Evolutionary conservation across 139 green algal species (phyloP), one percentile per base, ranked within the genome.

Genomic region (Ostreobium quekettii): DNA sequence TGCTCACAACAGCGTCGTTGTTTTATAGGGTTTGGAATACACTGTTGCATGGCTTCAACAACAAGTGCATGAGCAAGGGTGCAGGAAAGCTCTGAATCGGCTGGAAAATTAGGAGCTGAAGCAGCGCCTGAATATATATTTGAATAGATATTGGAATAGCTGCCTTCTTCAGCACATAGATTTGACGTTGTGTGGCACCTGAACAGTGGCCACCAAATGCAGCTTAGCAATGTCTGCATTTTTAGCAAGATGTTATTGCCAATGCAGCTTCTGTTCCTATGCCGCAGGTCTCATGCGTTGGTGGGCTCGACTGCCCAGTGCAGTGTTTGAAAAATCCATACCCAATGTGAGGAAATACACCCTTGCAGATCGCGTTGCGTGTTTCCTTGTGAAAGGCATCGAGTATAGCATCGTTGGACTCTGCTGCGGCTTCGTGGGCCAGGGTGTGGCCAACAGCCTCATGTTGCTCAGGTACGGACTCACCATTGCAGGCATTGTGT

Each of bases 331-430:
- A 76, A 73, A 78, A n/a, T 78, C 36, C 31, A 47, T 75, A n/a
- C 59, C 66, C 37, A 86, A 80, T 26, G 67, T 84, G 29, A 73
- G 73, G 31, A 48, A 65, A 38, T 96, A 87, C 77, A 82, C 47
- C 0, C 3, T 85, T 8, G 48, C 24, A 4, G 65, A 81, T 47
- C 78, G 91, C 15, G 58, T 78, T 0, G 75, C 72, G 7, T 93
- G 87, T 72, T 63, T 91, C 11, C 69, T 77, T 6, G 80, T 91
- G 62, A 94, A 95, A 81, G 88, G 85, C 56, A 57, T 89, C 19
- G 84, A 98, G 82, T 98, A 98, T 76, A 83, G 65, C 26, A 74
- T 95, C 64, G 85, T 87, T 1, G 92, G 92, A 64, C 90, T 95
- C 1, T 64, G 70, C 15, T 97, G 90, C 69, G 92, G 92, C 56